Percentiles rank a stretch among this genome's conserved stretches.
Conservation (phyloP, 208 protist species). For the Vickermania spadyakhi region DNA sequence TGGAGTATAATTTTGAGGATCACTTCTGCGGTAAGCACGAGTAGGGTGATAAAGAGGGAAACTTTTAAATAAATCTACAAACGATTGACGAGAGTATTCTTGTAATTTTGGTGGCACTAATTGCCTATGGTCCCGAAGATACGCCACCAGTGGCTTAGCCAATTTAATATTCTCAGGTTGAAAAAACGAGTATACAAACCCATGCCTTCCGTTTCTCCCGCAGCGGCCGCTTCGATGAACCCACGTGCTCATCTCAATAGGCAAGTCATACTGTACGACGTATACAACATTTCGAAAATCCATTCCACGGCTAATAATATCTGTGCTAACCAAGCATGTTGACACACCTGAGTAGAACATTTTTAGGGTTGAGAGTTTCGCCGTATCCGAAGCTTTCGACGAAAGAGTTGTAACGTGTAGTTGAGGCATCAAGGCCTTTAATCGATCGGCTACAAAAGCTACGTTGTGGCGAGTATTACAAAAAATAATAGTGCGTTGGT, state of each 20-base stretch:
- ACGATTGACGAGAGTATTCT: slow-evolving; percentile 73
- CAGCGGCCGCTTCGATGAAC: slow-evolving; percentile 96
- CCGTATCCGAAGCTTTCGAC: slow-evolving; percentile 42
- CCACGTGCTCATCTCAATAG: slow-evolving; percentile 93
- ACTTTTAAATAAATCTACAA: slow-evolving; percentile 68
- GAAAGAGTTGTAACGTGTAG: slow-evolving; percentile 54
- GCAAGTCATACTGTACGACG: slow-evolving; percentile 97
- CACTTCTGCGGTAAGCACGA: slow-evolving; percentile 40
- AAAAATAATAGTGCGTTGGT: slow-evolving; percentile 76
- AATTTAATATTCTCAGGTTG: slow-evolving; percentile 74
- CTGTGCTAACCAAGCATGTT: slow-evolving; percentile 95
- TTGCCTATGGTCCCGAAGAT: slow-evolving; percentile 62
- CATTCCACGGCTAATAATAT: slow-evolving; percentile 96
- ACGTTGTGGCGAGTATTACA: slow-evolving; percentile 85
- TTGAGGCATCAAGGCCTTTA: slow-evolving; percentile 27
- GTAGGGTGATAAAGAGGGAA: slow-evolving; percentile 73
- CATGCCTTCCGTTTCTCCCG: slow-evolving; percentile 66
- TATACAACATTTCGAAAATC: slow-evolving; percentile 96
- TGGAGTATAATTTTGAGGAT: slow-evolving; percentile 53
- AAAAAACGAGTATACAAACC: slow-evolving; percentile 82
- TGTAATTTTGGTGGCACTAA: slow-evolving; percentile 71
- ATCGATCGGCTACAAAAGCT: slow-evolving; percentile 51
- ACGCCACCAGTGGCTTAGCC: slow-evolving; percentile 71
- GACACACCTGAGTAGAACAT: slow-evolving; percentile 90
- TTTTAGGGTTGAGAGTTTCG: slow-evolving; percentile 62